Evolutionary conservation across 305 asterid species (phyloP).

Genomic region (Fraxinus sp.): DNA sequence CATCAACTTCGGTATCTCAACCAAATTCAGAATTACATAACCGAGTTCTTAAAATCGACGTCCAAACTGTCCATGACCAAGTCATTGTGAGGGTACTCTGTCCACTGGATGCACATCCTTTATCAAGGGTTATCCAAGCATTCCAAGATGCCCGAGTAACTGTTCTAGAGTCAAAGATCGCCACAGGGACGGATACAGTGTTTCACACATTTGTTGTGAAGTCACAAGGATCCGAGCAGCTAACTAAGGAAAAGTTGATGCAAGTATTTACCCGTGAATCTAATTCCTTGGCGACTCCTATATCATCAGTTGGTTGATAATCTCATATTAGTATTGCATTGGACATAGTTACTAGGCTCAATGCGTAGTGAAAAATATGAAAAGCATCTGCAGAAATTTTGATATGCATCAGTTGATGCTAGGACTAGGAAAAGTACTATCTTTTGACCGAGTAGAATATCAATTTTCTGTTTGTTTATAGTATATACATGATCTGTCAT

Average conservation of each 20-base stretch:
- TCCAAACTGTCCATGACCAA: constrained; percentile 42
- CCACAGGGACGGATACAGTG: constrained; percentile 52
- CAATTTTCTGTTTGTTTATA: constrained; percentile 38
- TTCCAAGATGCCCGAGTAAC: constrained; percentile 54
- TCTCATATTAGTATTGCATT: not conserved
- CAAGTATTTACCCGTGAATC: constrained; percentile 49
- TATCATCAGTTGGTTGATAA: constrained; percentile 5
- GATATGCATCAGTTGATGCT: constrained; percentile 42
- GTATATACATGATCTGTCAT: constrained; percentile 28
- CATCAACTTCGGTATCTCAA: constrained; percentile 35
- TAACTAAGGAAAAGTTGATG: constrained; percentile 71
- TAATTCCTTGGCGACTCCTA: constrained; percentile 27
- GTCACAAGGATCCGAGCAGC: constrained; percentile 55
- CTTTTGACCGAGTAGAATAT: constrained; percentile 32
- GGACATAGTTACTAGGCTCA: constrained; percentile 21
- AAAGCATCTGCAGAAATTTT: constrained; percentile 36
- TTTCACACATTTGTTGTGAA: constrained; percentile 76
- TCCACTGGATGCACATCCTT: constrained; percentile 66
- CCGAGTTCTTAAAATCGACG: constrained; percentile 35
- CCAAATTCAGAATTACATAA: constrained; percentile 30
- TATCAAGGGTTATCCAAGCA: constrained; percentile 56
- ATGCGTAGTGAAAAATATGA: constrained; percentile 19
- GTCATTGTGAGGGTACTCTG: constrained; percentile 62
- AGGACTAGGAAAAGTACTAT: constrained; percentile 30
- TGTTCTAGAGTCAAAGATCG: constrained; percentile 60